Evolutionary conservation across 331 rosid genomes (phyloP).

Genomic region (Rosa hybrid): DNA sequence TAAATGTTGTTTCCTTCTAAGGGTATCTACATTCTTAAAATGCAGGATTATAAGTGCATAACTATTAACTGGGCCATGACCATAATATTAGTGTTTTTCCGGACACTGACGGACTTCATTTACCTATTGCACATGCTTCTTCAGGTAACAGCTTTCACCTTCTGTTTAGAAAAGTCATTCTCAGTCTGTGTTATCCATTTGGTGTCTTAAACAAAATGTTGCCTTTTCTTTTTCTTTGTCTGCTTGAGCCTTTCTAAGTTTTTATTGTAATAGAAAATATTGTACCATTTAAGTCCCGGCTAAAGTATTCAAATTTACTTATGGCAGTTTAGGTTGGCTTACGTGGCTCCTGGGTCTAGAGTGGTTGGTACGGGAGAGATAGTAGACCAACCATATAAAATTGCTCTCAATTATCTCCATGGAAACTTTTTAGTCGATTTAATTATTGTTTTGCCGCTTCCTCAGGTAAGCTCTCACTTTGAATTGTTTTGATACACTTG

Average conservation of each 20-base stretch:
- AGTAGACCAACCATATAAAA: conserved; percentile 67
- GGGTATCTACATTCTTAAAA: conserved; percentile 8
- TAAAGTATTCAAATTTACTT: neutral
- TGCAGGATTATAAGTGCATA: conserved; percentile 58
- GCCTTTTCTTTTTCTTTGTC: neutral
- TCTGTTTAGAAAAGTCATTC: neutral
- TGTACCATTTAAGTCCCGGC: neutral
- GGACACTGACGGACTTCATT: conserved; percentile 62
- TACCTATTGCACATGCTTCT: conserved; percentile 74
- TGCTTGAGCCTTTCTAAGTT: neutral
- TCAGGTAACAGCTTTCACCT: conserved; percentile 50
- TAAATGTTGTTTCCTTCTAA: neutral
- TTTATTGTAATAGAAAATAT: neutral
- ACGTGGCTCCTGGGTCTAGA: conserved; percentile 73
- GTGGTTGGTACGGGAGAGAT: conserved; percentile 87
- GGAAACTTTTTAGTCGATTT: conserved; percentile 59
- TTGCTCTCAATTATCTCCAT: conserved; percentile 61
- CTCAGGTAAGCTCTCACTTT: conserved; percentile 55
- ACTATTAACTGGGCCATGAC: conserved; percentile 39
- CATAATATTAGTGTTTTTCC: conserved; percentile 43
- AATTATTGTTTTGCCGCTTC: conserved; percentile 70
- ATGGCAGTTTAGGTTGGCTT: conserved; percentile 78
- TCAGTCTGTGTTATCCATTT: neutral
- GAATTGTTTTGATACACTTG: neutral
- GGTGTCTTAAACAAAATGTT: neutral